A percentile compares a stretch with the other conserved stretches of the same genome.
phyloP scores from a whole-genome alignment of 768 basidiomycete species.

The Trametes meyenii region DNA sequence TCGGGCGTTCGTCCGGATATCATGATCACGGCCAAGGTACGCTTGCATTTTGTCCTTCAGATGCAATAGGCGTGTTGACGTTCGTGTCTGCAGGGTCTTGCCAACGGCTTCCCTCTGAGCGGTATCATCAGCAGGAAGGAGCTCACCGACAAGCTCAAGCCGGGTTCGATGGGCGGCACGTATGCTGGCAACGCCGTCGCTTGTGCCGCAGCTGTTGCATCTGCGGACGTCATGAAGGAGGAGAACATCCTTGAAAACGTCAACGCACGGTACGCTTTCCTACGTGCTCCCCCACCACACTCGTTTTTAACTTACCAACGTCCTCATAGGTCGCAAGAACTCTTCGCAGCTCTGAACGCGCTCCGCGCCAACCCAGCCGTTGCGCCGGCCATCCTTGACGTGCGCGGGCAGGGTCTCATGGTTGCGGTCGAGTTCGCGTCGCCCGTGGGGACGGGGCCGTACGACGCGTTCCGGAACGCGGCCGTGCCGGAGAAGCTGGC shows the following conservation, averaged over 20 bases:
- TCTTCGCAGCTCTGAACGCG: constrained; percentile 61
- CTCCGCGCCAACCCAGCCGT: constrained; percentile 59
- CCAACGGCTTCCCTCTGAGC: constrained; percentile 93
- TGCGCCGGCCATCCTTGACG: constrained; percentile 69
- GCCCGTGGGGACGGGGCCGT: constrained; percentile 51
- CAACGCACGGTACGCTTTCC: constrained; percentile 52
- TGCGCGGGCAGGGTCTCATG: constrained; percentile 92
- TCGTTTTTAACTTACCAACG: neutral
- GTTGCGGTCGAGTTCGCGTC: constrained; percentile 78
- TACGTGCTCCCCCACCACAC: neutral
- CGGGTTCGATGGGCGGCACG: constrained; percentile 89
- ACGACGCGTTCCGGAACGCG: constrained; percentile 46
- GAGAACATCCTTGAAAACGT: constrained; percentile 88
- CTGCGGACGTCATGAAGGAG: constrained; percentile 72
- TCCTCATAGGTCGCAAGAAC: constrained; percentile 62
- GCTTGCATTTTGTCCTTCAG: neutral
- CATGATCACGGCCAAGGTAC: constrained; percentile 84
- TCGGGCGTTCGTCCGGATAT: constrained; percentile 88
- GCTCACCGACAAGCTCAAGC: constrained; percentile 74
- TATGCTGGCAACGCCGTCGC: constrained; percentile 92
- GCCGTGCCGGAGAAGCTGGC: constrained; percentile 59
- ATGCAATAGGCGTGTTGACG: neutral
- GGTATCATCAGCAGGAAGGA: constrained; percentile 82
- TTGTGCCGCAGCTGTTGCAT: constrained; percentile 89
- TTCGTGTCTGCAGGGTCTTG: constrained; percentile 58